Evolutionary conservation across 116 monocot species (phyloP).

Genomic region (Trichopus zeylanicus): DNA sequence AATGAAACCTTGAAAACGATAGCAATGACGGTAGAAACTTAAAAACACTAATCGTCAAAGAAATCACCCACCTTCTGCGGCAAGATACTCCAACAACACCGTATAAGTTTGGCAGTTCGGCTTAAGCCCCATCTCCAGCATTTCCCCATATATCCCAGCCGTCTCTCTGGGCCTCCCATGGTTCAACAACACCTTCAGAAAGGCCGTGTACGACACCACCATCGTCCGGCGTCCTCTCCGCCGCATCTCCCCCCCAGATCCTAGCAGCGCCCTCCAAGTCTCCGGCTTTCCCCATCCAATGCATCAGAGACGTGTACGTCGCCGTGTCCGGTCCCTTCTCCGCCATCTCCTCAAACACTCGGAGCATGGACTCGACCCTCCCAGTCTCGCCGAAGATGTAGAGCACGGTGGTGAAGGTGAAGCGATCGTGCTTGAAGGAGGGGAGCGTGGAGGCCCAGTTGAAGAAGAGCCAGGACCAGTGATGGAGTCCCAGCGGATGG

Average conservation of each 20-base stretch:
- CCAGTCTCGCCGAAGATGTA: conserved; percentile 89
- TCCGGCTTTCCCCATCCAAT: conserved; percentile 54
- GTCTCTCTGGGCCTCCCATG: conserved; percentile 45
- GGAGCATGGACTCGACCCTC: conserved; percentile 46
- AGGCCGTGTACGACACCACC: conserved; percentile 69
- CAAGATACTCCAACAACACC: conserved; percentile 67
- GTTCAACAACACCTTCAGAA: conserved; percentile 63
- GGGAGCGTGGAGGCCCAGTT: conserved; percentile 42
- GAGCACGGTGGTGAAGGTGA: conserved; percentile 91
- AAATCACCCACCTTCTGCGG: conserved; percentile 35
- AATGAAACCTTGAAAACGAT: background rate
- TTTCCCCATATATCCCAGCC: conserved; percentile 39
- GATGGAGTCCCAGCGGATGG: conserved; percentile 68
- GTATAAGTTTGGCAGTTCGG: conserved; percentile 81
- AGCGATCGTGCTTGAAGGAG: conserved; percentile 74
- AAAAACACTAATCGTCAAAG: no score
- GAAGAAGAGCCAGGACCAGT: conserved; percentile 86
- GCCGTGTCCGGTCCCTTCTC: conserved; percentile 44
- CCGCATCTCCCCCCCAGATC: conserved; percentile 74
- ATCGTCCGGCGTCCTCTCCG: conserved; percentile 26
- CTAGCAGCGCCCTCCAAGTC: conserved; percentile 45
- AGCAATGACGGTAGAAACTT: no score
- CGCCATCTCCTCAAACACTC: conserved; percentile 46
- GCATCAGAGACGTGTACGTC: conserved; percentile 52
- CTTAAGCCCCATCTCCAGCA: conserved; percentile 44